These are phyloP conservation scores for Cucumis cinereus DNA, from an alignment of 306 rosid genomes.

Conservation along the genomic window DNA sequence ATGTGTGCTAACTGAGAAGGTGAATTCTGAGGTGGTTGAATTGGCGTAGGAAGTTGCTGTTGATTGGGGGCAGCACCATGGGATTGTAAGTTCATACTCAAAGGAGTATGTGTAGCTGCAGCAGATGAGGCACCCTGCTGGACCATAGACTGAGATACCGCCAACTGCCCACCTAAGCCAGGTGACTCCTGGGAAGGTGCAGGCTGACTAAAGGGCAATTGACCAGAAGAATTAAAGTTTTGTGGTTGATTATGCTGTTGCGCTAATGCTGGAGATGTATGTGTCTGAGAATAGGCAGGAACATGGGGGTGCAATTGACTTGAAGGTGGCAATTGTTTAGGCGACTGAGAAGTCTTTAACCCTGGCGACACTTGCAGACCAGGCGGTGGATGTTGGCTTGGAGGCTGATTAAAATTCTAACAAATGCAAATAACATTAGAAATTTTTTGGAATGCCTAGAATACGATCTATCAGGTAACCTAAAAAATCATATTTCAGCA, in stretches of 20 bases:
- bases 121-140: constrained; percentile 38
- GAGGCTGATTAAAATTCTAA: constrained; percentile 42
- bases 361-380: constrained; percentile 51
- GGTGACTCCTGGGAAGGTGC: constrained; percentile 32
- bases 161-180: constrained; percentile 39
- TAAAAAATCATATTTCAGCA: background rate
- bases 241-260: constrained; percentile 56
- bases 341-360: constrained; percentile 53
- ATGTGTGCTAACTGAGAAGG: constrained; percentile 88
- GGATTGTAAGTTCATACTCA: constrained; percentile 35
- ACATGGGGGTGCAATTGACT: constrained; percentile 38
- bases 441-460: background rate
- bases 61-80: constrained; percentile 29
- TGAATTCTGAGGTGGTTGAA: constrained; percentile 55
- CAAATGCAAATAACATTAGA: background rate
- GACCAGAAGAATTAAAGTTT: constrained; percentile 45
- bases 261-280: constrained; percentile 27
- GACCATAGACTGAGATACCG: constrained; percentile 51
- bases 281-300: constrained; percentile 40
- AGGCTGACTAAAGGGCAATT: constrained; percentile 20
- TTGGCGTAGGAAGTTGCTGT: constrained; percentile 27
- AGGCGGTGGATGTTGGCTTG: constrained; percentile 35
- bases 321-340: constrained; percentile 60
- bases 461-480: background rate
- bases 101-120: constrained; percentile 28